Base-by-base conservation (phyloP, 768 basidiomycete species). In the Lenzites betulinus region DNA sequence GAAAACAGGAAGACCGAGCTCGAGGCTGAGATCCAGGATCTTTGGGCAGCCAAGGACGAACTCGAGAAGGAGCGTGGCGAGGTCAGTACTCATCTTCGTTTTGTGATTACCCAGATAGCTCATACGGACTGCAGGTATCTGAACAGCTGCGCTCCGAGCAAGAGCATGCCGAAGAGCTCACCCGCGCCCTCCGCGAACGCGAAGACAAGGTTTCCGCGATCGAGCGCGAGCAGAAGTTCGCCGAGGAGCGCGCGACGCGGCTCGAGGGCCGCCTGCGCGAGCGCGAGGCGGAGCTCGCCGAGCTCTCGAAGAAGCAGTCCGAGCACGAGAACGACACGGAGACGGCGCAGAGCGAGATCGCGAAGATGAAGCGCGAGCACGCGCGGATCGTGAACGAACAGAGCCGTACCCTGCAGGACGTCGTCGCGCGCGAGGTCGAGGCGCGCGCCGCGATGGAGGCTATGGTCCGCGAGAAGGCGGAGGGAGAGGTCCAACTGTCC, bases 1-100 rank as follows among this genome's bases (percentile, higher is more conserved):
- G 86, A 87, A 68, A 83, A 81, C 66, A 79, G 75, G 70, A 82
- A 77, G 63, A 73, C 71, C 23, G 84, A 87, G 56, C 71, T 88
- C 1, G 86, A 89, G 62, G 72, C 70, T 25, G 81, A 88, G 56
- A 60, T 85, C 20, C 79, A 85, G 48, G 83, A 85, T 56, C 64
- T 81, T 2, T 82, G 78, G 77, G 74, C 76, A 4, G 70, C 75
- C 30, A 85, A 80, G 66, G 83, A 85, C 36, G 77, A 75, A 16
- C 67, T 85, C 15, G 85, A 87, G 68, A 81, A 78, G 63, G 84
- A 87, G 67, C 78, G 76, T 16, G 78, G 77, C 4, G 77, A 84
- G 79, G 86, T 87, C 26, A 76, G 67, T 43, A 16, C 33, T 7
- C 23, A 4, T 1, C 11, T 20, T 7, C 55, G 38, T 26, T 41